Evolutionary conservation across 2,329 filamentous ascomycete species (phyloP).

Genomic region (Paradendryphiella salina): DNA sequence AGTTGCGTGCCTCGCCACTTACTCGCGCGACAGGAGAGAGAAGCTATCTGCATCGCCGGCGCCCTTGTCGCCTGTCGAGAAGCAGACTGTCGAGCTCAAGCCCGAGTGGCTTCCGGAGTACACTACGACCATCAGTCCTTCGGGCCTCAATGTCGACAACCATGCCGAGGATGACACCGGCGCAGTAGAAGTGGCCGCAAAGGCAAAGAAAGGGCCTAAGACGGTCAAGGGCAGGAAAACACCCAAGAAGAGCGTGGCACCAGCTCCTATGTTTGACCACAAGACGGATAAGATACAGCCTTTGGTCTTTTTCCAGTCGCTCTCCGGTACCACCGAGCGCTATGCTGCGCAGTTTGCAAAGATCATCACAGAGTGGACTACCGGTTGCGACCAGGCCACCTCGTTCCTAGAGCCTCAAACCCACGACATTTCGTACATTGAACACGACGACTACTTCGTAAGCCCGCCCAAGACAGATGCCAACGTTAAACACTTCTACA

Average conservation of each 20-base stretch:
- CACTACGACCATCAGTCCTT: slow-evolving; percentile 30
- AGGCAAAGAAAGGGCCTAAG: slow-evolving; percentile 42
- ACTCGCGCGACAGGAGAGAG: slow-evolving; percentile 32
- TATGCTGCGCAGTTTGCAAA: slow-evolving; percentile 67
- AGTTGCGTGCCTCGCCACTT: slow-evolving; percentile 35
- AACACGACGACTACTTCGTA: slow-evolving; percentile 93
- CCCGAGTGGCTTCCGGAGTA: slow-evolving; percentile 45
- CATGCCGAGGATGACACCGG: slow-evolving; percentile 36
- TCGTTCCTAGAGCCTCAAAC: slow-evolving; percentile 63
- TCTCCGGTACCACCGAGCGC: slow-evolving; percentile 81
- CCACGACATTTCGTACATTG: slow-evolving; percentile 79
- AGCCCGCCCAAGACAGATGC: slow-evolving; percentile 65
- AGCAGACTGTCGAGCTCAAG: slow-evolving; percentile 37
- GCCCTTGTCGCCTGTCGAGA: slow-evolving; percentile 39
- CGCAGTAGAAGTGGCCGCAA: slow-evolving; percentile 24
- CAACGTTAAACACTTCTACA: slow-evolving; percentile 71
- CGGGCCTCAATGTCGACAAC: slow-evolving; percentile 32
- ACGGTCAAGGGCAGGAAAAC: slow-evolving; percentile 45
- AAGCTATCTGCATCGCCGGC: slow-evolving; percentile 38
- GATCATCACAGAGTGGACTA: slow-evolving; percentile 53
- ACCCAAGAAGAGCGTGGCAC: slow-evolving; percentile 24
- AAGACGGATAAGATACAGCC: slow-evolving; percentile 63
- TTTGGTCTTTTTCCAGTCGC: slow-evolving; percentile 84
- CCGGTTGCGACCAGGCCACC: slow-evolving; percentile 40
- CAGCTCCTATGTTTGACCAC: slow-evolving; percentile 31